Evolutionary conservation across 2,329 filamentous ascomycete genomes (phyloP).

Genomic region (Apiospora koreana): DNA sequence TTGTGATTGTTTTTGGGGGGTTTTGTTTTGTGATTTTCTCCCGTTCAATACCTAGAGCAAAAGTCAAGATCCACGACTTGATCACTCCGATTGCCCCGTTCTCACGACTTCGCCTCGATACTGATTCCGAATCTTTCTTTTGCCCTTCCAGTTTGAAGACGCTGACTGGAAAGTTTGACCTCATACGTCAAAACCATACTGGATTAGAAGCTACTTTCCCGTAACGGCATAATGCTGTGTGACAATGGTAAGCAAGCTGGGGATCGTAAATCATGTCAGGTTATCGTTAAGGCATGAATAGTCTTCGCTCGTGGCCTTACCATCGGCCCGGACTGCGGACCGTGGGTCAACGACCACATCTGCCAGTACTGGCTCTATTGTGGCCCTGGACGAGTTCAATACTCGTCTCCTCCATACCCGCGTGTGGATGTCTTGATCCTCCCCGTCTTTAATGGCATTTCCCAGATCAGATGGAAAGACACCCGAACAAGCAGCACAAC

Average conservation of each 20-base stretch:
- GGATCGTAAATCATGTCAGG: background rate
- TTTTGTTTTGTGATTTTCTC: too few relatives aligned
- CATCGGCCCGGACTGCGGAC: slow-evolving; percentile 17
- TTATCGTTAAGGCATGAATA: background rate
- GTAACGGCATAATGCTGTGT: slow-evolving; percentile 17
- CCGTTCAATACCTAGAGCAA: too few relatives aligned
- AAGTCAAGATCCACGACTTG: too few relatives aligned
- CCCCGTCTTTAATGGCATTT: slow-evolving; percentile 20
- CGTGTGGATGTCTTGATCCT: slow-evolving; percentile 19
- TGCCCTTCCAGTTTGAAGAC: slow-evolving; percentile 16
- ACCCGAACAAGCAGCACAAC: too few relatives aligned
- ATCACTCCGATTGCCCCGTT: too few relatives aligned
- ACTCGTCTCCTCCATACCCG: slow-evolving; percentile 16
- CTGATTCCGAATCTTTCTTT: too few relatives aligned
- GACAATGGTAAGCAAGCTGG: slow-evolving; percentile 18
- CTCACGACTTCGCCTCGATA: too few relatives aligned
- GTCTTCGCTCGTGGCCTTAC: slow-evolving; percentile 22
- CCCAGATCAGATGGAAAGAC: slow-evolving; percentile 20
- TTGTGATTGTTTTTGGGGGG: too few relatives aligned
- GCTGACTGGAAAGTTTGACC: slow-evolving; percentile 28
- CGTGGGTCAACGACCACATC: slow-evolving; percentile 18
- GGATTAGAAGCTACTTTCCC: slow-evolving; percentile 20
- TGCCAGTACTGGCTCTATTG: slow-evolving; percentile 20
- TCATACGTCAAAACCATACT: slow-evolving; percentile 25
- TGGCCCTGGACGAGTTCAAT: slow-evolving; percentile 19